A percentile compares a stretch with the other conserved stretches of the same genome.
phyloP scores from a whole-genome alignment of 2,329 filamentous ascomycete species.

The Penicillium palitans region DNA sequence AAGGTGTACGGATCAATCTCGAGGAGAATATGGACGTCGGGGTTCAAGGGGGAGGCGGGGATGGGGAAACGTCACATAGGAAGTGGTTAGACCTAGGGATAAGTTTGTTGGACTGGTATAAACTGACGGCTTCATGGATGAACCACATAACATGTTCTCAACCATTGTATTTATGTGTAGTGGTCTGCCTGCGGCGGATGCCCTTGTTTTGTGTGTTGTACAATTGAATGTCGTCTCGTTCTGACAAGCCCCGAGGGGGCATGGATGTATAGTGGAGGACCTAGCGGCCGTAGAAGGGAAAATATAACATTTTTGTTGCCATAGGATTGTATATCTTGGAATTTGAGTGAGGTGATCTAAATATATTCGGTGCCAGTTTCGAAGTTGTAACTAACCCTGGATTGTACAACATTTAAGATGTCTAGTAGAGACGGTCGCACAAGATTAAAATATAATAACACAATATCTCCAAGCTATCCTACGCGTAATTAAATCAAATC shows the following conservation, averaged over 20 bases:
- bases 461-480: neutral
- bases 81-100: neutral
- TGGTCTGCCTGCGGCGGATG: neutral
- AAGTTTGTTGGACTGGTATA: neutral
- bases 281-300: neutral
- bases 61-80: neutral
- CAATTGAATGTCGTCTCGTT: neutral
- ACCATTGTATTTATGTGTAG: neutral
- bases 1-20: neutral
- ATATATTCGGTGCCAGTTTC: neutral
- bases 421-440: neutral
- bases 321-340: neutral
- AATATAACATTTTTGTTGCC: neutral
- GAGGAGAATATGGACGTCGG: neutral
- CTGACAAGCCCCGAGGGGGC: neutral
- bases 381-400: no score
- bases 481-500: neutral
- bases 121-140: neutral
- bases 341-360: neutral
- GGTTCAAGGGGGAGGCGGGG: neutral
- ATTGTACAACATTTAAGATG: neutral
- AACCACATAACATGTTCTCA: rapidly evolving
- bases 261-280: no score
- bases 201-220: neutral
- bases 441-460: neutral